Conservation (phyloP, 805 yeast genomes). For the Cyberlindnera americana region DNA sequence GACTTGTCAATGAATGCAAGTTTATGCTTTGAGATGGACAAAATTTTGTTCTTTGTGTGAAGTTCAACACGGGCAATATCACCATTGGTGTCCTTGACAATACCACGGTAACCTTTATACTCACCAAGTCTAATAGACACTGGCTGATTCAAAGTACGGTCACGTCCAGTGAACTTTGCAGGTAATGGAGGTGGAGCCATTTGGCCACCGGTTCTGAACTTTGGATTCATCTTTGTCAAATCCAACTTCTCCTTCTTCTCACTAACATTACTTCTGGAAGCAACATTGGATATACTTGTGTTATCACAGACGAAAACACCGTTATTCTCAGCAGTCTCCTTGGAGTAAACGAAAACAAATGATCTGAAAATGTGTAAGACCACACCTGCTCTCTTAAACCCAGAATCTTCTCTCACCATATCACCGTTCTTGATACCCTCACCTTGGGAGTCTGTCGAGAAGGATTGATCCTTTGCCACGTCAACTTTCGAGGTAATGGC, state of each 20-base stretch:
- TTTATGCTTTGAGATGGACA: conserved; percentile 77
- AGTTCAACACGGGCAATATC: conserved; percentile 88
- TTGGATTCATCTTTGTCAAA: conserved; percentile 85
- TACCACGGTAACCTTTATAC: conserved; percentile 92
- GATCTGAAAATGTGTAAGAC: conserved; percentile 84
- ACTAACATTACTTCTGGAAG: conserved; percentile 71
- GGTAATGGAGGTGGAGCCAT: conserved; percentile 62
- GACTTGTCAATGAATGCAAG: conserved; percentile 68
- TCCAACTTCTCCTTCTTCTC: conserved; percentile 49
- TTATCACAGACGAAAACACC: conserved; percentile 87
- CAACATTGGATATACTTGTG: conserved; percentile 72
- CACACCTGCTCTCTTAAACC: conserved; percentile 85
- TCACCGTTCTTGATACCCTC: conserved; percentile 86
- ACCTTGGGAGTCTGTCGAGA: conserved; percentile 85
- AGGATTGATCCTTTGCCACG: conserved; percentile 61
- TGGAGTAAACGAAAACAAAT: conserved; percentile 73
- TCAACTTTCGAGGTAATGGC: conserved; percentile 78
- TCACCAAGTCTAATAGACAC: conserved; percentile 88
- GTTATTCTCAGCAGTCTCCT: conserved; percentile 74
- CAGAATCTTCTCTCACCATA: conserved; percentile 78
- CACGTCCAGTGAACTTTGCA: conserved; percentile 66
- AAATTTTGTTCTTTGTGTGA: conserved; percentile 86
- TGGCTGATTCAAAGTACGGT: conserved; percentile 73
- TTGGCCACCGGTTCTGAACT: conserved; percentile 42
- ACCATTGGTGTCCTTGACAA: conserved; percentile 90